Percentiles rank a stretch among this genome's conserved stretches.
These are phyloP conservation scores for Ophiostoma ips DNA, from an alignment of 2,329 filamentous ascomycete genomes.

Conservation along the genomic window DNA sequence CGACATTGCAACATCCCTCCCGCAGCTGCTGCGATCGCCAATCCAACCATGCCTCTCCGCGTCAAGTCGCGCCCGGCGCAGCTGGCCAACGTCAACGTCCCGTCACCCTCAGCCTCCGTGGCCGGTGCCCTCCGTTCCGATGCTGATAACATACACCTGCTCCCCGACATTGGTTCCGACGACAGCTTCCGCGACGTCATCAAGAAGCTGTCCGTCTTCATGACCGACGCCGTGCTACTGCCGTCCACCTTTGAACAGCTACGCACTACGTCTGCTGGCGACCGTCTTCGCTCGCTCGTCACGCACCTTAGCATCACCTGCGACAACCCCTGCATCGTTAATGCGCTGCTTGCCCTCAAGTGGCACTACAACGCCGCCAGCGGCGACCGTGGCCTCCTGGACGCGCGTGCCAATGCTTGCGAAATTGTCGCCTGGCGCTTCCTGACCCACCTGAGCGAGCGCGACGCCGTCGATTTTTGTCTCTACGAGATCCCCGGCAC, in stretches of 20 bases:
- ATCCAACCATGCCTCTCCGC: slow-evolving; percentile 24
- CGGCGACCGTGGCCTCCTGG: slow-evolving; percentile 51
- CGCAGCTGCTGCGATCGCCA: no score
- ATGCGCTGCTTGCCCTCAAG: slow-evolving; percentile 60
- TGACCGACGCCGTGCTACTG: slow-evolving; percentile 46
- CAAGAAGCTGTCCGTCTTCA: slow-evolving; percentile 51
- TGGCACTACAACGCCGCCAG: slow-evolving; percentile 55
- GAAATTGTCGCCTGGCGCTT: slow-evolving; percentile 75
- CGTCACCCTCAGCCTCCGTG: slow-evolving; percentile 23
- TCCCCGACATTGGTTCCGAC: slow-evolving; percentile 42
- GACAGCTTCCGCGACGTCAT: slow-evolving; percentile 52
- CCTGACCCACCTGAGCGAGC: slow-evolving; percentile 54
- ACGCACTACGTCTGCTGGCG: slow-evolving; percentile 49
- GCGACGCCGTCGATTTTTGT: slow-evolving; percentile 60
- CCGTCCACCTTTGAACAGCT: slow-evolving; percentile 64
- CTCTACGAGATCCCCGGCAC: slow-evolving; percentile 52
- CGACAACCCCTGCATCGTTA: slow-evolving; percentile 56
- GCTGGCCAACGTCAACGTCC: slow-evolving; percentile 19
- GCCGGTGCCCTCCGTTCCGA: slow-evolving; percentile 14
- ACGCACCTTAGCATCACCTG: slow-evolving; percentile 48
- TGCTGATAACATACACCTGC: slow-evolving; percentile 16
- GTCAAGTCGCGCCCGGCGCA: slow-evolving; percentile 25
- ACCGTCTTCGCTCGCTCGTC: slow-evolving; percentile 43
- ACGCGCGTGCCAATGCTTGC: slow-evolving; percentile 58
- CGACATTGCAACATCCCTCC: no score